Conservation (phyloP, 495 filamentous ascomycete species). For the Hypoxylon subgilvum region DNA sequence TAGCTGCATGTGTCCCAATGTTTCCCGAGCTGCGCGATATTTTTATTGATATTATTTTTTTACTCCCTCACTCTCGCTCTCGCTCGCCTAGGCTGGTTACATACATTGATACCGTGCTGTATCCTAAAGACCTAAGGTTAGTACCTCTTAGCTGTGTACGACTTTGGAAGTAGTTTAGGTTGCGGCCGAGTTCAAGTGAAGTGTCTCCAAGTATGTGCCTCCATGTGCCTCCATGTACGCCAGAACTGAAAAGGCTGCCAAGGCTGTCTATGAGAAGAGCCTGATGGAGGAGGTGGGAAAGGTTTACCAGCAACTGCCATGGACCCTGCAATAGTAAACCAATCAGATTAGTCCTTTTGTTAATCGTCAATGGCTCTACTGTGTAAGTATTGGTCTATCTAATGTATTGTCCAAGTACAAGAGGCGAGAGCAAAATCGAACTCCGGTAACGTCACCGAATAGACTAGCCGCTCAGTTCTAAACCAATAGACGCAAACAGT, state of each 20-base stretch:
- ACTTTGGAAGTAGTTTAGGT: constrained; percentile 25
- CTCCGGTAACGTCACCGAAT: constrained; percentile 42
- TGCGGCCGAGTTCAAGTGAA: constrained; percentile 19
- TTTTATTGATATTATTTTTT: too few species aligned
- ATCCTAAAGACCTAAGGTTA: too few species aligned
- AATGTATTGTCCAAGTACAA: neutral
- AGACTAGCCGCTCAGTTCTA: constrained; percentile 37
- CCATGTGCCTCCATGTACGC: neutral
- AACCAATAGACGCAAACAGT: constrained; percentile 40
- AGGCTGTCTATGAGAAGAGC: too few species aligned
- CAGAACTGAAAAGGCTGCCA: too few species aligned
- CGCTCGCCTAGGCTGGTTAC: neutral
- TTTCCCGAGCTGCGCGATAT: constrained; percentile 31
- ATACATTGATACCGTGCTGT: too few species aligned
- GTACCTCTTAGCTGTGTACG: constrained; percentile 1
- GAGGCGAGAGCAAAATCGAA: constrained; percentile 14
- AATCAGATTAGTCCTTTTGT: constrained; percentile 36
- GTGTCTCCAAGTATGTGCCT: neutral
- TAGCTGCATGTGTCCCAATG: constrained; percentile 21
- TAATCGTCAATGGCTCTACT: constrained; percentile 32
- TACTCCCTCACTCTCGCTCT: too few species aligned
- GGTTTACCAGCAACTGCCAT: constrained; percentile 28
- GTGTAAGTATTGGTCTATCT: too few species aligned
- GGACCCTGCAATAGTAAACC: constrained; percentile 17
- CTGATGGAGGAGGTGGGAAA: too few species aligned